Base-by-base conservation (phyloP, 176 grass and related monocot species). In the Hsuehochloa calcarea region DNA sequence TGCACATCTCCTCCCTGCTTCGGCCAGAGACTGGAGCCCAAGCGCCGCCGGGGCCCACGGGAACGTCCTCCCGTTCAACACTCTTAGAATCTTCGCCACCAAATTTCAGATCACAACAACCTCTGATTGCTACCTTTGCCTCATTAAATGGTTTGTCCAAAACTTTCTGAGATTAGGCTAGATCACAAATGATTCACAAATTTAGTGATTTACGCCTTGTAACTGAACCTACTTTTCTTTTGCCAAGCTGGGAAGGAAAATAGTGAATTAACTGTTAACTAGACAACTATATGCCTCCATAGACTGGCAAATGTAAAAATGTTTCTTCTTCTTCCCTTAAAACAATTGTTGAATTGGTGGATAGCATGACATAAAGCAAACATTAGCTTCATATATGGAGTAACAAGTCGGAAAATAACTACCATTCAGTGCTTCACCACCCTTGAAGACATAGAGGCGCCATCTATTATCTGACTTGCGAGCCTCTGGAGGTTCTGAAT, bases 401-500 rank as follows among this genome's bases (percentile, higher is more conserved):
- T 78, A 89, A 85, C 11, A 76, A 76, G 69, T 27, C 12, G 39
- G 19, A 74, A 54, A 27, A 38, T 14, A 72, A 64, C 25, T 92
- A 99, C 96, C 96, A 63, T 86, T 86, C 50, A 99, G 88, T 54
- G 92, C 84, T 89, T 96, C 96, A 41, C 93, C 96, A 46, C 84
- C 88, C 88, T 99, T 99, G 79, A 99, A 99, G 74, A 99, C 91
- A 75, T 99, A 99, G 44, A 99, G 76, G 35, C 96, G 85, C 96
- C 96, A 99, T 92, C 94, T 96, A 70, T 86, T 81, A 63, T 94
- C 90, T 68, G 93, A 75, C 76, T 99, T 91, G 11, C 90, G 85
- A 75, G 91, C 93, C 89, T 99, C 93, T 13, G 91, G 55, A 49
- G 91, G 93, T 85, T 99, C 93, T 61, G 86, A 94, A 88, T 94